These are phyloP conservation scores for Diaporthe sp. DNA, from an alignment of 2,329 filamentous ascomycete species.

Conservation along the genomic window DNA sequence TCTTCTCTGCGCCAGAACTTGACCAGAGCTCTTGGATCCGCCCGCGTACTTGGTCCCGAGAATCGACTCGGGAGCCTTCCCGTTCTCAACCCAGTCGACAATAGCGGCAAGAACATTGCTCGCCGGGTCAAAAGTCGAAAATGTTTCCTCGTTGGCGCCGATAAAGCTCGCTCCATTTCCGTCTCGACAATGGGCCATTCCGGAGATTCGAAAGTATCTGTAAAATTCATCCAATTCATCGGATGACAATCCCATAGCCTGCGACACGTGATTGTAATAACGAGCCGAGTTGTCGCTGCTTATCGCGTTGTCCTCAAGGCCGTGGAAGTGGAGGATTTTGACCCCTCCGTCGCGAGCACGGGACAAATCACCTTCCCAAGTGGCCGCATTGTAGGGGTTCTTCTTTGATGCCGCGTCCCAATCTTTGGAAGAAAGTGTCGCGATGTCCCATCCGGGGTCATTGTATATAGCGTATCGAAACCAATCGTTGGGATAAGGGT, in stretches of 20 bases:
- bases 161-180: constrained; percentile 56
- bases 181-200: constrained; percentile 64
- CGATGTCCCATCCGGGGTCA: constrained; percentile 57
- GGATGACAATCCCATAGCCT: constrained; percentile 54
- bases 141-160: constrained; percentile 46
- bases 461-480: constrained; percentile 63
- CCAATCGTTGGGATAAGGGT: constrained; percentile 61
- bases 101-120: constrained; percentile 60
- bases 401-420: constrained; percentile 43
- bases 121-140: constrained; percentile 50
- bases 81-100: constrained; percentile 61
- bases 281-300: constrained; percentile 58
- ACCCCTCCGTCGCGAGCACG: constrained; percentile 52
- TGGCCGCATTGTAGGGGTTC: constrained; percentile 45
- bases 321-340: constrained; percentile 62
- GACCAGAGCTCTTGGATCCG: constrained; percentile 42
- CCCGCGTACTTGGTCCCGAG: constrained; percentile 52
- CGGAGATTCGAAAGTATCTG: constrained; percentile 65
- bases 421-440: constrained; percentile 55
- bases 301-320: constrained; percentile 59
- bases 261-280: constrained; percentile 62
- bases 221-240: constrained; percentile 58
- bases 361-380: constrained; percentile 53
- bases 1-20: constrained; percentile 49
- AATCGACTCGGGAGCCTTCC: constrained; percentile 55